Conservation (phyloP, 352 stramenopile species). For the Globisporangium lucens region DNA sequence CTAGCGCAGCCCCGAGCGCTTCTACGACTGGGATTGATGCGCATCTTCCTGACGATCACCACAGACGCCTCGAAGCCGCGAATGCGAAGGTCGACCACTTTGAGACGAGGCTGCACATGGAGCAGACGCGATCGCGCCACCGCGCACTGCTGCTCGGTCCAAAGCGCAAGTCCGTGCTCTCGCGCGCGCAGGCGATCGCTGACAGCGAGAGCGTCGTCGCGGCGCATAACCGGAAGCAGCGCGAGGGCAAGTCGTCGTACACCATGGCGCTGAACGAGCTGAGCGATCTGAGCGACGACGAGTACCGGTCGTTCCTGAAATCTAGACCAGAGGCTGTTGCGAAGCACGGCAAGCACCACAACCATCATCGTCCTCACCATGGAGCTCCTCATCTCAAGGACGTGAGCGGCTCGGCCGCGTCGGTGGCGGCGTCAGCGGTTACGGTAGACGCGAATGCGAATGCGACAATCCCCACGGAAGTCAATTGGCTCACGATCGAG, state of each 20-base stretch:
- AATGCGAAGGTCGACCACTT: constrained; percentile 9
- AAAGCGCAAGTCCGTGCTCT: constrained; percentile 36
- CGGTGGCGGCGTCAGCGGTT: constrained; percentile 15
- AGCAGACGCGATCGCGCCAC: constrained; percentile 11
- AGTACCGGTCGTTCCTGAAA: constrained; percentile 60
- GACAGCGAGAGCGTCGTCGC: constrained; percentile 39
- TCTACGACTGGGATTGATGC: background rate
- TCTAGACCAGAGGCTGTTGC: constrained; percentile 36
- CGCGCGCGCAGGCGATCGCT: constrained; percentile 40
- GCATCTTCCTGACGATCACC: background rate
- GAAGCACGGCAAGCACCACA: constrained; percentile 1
- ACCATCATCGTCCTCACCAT: constrained; percentile 1
- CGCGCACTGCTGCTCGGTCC: constrained; percentile 33
- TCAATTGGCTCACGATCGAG: constrained; percentile 73
- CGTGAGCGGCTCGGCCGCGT: constrained; percentile 17
- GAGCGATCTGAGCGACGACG: constrained; percentile 60
- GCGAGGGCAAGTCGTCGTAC: constrained; percentile 36
- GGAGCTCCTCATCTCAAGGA: constrained; percentile 6
- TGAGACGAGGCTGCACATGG: constrained; percentile 5
- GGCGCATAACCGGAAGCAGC: constrained; percentile 42
- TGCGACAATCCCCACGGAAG: constrained; percentile 29
- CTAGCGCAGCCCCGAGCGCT: background rate
- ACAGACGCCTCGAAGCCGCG: constrained; percentile 1
- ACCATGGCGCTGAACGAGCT: constrained; percentile 65
- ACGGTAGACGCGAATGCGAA: constrained; percentile 14